Conservation (phyloP, 768 basidiomycete genomes). For the Termitomyces sp. region DNA sequence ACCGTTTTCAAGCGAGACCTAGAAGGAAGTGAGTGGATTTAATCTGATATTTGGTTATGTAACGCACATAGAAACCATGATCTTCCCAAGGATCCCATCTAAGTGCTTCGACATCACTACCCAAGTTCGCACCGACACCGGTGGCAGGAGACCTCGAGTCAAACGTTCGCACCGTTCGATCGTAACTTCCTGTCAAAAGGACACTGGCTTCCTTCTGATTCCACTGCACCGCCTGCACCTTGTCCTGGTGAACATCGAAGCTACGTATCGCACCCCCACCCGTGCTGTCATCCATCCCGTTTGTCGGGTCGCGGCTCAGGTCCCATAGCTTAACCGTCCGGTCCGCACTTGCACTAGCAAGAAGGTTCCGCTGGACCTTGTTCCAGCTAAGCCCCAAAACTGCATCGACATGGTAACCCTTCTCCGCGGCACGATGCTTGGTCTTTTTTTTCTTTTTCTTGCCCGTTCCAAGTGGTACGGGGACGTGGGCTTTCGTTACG, state of each 20-base stretch:
- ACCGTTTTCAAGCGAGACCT: conserved; percentile 96
- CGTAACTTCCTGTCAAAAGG: conserved; percentile 89
- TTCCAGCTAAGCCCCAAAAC: conserved; percentile 96
- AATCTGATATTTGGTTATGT: not conserved
- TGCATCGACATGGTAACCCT: conserved; percentile 87
- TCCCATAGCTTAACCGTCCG: conserved; percentile 98
- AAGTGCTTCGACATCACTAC: conserved; percentile 90
- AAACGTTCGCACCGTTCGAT: conserved; percentile 92
- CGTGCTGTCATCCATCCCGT: conserved; percentile 35
- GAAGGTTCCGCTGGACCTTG: conserved; percentile 78
- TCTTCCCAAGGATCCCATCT: conserved; percentile 96
- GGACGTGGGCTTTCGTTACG: conserved; percentile 74
- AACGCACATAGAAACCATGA: conserved; percentile 78
- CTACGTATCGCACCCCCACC: conserved; percentile 73
- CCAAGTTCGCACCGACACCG: conserved; percentile 82
- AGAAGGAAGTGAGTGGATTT: not conserved
- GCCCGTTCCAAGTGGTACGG: conserved; percentile 80
- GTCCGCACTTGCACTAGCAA: conserved; percentile 92
- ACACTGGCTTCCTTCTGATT: conserved; percentile 86
- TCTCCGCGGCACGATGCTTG: conserved; percentile 57
- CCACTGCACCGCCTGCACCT: conserved; percentile 97
- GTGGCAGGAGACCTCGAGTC: conserved; percentile 82
- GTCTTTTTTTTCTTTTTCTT: conserved; percentile 95
- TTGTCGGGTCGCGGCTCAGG: conserved; percentile 63
- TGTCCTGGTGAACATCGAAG: conserved; percentile 86